Evolutionary conservation across 2,329 filamentous ascomycete genomes (phyloP), one percentile per base, ranked within the genome.

Genomic region (Pseudogymnoascus sp.): DNA sequence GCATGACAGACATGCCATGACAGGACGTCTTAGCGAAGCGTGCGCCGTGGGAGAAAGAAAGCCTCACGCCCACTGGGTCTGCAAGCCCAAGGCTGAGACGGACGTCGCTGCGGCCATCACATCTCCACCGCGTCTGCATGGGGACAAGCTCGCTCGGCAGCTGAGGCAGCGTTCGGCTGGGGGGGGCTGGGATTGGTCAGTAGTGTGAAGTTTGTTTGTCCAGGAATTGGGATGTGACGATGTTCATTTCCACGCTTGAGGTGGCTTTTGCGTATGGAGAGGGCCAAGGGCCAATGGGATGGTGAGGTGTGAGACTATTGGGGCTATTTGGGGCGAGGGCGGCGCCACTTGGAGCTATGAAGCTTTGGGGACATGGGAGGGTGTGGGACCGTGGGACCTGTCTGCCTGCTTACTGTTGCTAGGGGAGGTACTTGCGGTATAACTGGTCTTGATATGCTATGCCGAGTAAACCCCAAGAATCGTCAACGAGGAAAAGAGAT

Each of bases 161-260:
- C 46, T 56, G 46, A 56, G 46, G 46, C 46, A 56, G 46, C n/a
- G 46, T 56, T 56, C 46, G 46, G 46, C 46, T 56, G 46, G 10
- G 46, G 46, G 34, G 46, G 4, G n/a, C 25, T 18, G 46, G 31
- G 46, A 56, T 56, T 56, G 46, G 46, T 34, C 28, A 14, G 10
- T 4, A 5, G 31, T 11, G 31, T 4, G 25, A 28, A 28, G 25
- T 28, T 28, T 28, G 25, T 28, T 28, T 34, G 46, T 56, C 25
- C 25, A 56, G 25, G 46, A 56, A 56, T 56, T 56, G 46, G 46
- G 46, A 56, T 56, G 46, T 8, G 46, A 56, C 25, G 46, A 18
- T 10, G 6, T 34, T 56, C 46, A 56, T 56, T 56, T 56, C 46
- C 46, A 56, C 46, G 46, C 25, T 56, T 56, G 46, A 34, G 25